A percentile compares a stretch with the other conserved stretches of the same genome.
Conservation (phyloP, 768 basidiomycete genomes). For the Amanita phalloides region DNA sequence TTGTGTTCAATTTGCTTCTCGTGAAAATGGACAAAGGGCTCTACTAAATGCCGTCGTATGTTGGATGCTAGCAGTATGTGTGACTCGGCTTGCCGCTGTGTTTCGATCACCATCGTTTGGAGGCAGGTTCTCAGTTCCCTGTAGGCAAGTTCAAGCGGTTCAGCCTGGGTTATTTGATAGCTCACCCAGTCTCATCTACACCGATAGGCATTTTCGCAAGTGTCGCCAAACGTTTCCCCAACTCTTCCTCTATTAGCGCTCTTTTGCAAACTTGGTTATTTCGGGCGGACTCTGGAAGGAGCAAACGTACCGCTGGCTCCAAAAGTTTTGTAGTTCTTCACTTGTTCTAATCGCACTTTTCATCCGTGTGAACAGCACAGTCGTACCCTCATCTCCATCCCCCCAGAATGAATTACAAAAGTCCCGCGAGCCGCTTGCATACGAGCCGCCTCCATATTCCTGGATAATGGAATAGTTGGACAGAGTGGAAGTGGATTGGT, state of each 20-base stretch:
- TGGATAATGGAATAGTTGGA: slow-evolving; percentile 47
- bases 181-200: slow-evolving; percentile 87
- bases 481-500: slow-evolving; percentile 64
- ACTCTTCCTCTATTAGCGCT: slow-evolving; percentile 93
- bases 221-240: slow-evolving; percentile 70
- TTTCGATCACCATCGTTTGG: slow-evolving; percentile 72
- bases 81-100: slow-evolving; percentile 63
- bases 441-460: slow-evolving; percentile 36
- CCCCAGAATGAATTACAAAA: slow-evolving; percentile 99
- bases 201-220: slow-evolving; percentile 73
- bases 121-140: slow-evolving; percentile 78
- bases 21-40: slow-evolving; percentile 41
- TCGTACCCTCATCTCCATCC: slow-evolving; percentile 70
- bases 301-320: slow-evolving; percentile 74
- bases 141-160: slow-evolving; percentile 6
- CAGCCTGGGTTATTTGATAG: slow-evolving; percentile 7
- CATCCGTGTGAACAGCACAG: slow-evolving; percentile 83
- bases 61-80: slow-evolving; percentile 67
- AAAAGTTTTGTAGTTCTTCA: slow-evolving; percentile 81
- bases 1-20: slow-evolving; percentile 88
- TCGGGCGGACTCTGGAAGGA: not conserved
- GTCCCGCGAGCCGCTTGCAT: slow-evolving; percentile 35
- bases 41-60: slow-evolving; percentile 43
- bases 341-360: slow-evolving; percentile 75
- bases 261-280: not conserved